Evolutionary conservation across 352 stramenopile genomes (phyloP).

Genomic region (Phytophthora citricola): DNA sequence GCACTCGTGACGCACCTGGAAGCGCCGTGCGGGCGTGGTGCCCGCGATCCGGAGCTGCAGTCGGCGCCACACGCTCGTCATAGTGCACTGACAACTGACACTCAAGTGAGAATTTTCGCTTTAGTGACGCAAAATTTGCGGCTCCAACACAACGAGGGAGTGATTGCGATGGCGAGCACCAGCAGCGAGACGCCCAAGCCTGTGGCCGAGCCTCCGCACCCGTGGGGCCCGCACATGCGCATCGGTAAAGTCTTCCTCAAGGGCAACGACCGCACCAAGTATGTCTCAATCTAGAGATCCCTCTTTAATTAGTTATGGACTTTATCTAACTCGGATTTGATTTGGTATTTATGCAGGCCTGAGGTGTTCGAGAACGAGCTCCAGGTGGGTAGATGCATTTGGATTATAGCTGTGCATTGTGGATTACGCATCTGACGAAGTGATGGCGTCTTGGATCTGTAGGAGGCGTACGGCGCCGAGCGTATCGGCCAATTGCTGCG

Average conservation of each 20-base stretch:
- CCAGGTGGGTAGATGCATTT: conserved; percentile 42
- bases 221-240: conserved; percentile 81
- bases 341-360: conserved; percentile 44
- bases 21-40: conserved; percentile 80
- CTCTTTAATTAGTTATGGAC: background rate
- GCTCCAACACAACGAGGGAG: conserved; percentile 3
- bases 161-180: conserved; percentile 33
- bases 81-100: conserved; percentile 13
- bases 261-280: conserved; percentile 90
- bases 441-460: conserved; percentile 3
- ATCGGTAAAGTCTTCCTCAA: conserved; percentile 89
- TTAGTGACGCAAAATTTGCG: conserved; percentile 23
- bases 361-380: conserved; percentile 90
- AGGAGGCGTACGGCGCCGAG: conserved; percentile 70
- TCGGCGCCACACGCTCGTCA: conserved; percentile 75
- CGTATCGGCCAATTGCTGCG: conserved; percentile 72
- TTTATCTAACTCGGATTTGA: conserved; percentile 17
- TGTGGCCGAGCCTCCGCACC: conserved; percentile 51
- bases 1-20: conserved; percentile 54
- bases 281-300: conserved; percentile 9
- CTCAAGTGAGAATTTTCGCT: background rate
- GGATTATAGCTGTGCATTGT: background rate
- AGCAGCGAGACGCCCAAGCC: conserved; percentile 29
- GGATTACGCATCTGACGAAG: conserved; percentile 1
- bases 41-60: conserved; percentile 82